A percentile compares a stretch with the other conserved stretches of the same genome.
Evolutionary conservation across 2,329 filamentous ascomycete species (phyloP).

Genomic region (Dothideomycetidae sp.): DNA sequence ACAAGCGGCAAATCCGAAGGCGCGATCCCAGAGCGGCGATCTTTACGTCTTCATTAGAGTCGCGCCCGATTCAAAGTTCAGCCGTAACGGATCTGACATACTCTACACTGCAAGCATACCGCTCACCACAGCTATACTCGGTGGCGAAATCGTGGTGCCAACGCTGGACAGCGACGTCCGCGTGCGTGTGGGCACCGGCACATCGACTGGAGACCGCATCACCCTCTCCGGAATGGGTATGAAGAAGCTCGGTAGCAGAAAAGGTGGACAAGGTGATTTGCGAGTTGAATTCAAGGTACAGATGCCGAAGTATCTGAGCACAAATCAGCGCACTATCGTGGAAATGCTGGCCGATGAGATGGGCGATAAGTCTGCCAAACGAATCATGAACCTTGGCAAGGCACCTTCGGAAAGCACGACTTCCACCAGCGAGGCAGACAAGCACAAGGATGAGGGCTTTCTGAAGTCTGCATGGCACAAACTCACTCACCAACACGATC

Average conservation of each 20-base stretch:
- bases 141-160: constrained; percentile 77
- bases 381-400: constrained; percentile 69
- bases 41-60: constrained; percentile 85
- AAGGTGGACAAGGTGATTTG: constrained; percentile 61
- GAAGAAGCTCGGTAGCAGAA: constrained; percentile 60
- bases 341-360: constrained; percentile 97
- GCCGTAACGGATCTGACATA: constrained; percentile 73
- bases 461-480: constrained; percentile 89
- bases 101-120: constrained; percentile 85
- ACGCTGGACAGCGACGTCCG: constrained; percentile 84
- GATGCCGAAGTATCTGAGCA: constrained; percentile 87
- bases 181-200: constrained; percentile 81
- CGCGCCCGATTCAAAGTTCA: constrained; percentile 80
- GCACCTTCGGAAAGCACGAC: constrained; percentile 24
- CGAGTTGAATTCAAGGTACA: constrained; percentile 86
- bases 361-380: constrained; percentile 78
- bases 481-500: constrained; percentile 56
- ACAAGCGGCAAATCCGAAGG: constrained; percentile 46
- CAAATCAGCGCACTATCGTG: constrained; percentile 81
- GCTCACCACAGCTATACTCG: constrained; percentile 80
- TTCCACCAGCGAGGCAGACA: constrained; percentile 20
- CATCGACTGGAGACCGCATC: constrained; percentile 81
- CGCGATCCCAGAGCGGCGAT: constrained; percentile 62
- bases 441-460: constrained; percentile 74
- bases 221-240: constrained; percentile 86